Percentiles rank a stretch among this genome's conserved stretches.
phyloP scores from a whole-genome alignment of 2,329 filamentous ascomycete species.

The Hypocrella siamensis region DNA sequence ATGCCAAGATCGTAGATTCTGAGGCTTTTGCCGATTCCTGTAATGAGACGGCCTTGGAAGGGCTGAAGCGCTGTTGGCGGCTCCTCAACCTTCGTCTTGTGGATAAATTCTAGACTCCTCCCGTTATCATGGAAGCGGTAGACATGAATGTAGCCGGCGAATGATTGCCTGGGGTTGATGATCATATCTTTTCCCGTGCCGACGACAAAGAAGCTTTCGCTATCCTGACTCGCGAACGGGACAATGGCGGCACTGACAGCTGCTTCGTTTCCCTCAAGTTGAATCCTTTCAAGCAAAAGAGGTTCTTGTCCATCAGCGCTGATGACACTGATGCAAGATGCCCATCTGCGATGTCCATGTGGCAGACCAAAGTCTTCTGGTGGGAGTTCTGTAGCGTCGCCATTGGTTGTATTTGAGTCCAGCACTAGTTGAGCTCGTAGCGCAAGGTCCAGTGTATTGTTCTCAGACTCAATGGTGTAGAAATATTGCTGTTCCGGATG shows the following conservation, averaged over 20 bases:
- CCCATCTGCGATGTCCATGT: constrained; percentile 72
- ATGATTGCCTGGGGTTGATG: constrained; percentile 59
- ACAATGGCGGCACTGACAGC: constrained; percentile 76
- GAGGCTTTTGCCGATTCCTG: constrained; percentile 70
- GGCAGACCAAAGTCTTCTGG: constrained; percentile 83
- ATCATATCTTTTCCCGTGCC: constrained; percentile 87
- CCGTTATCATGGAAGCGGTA: constrained; percentile 82
- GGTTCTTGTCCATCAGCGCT: constrained; percentile 64
- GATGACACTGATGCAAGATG: constrained; percentile 88
- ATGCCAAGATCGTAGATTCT: constrained; percentile 88
- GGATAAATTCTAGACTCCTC: constrained; percentile 80
- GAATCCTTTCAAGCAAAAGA: constrained; percentile 56
- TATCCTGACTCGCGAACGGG: constrained; percentile 74
- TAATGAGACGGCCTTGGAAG: constrained; percentile 81
- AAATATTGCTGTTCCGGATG: constrained; percentile 82
- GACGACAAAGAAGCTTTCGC: constrained; percentile 82
- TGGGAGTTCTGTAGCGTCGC: constrained; percentile 51
- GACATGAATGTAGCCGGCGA: constrained; percentile 75
- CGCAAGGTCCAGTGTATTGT: constrained; percentile 70
- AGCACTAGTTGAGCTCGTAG: constrained; percentile 59
- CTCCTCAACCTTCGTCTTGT: constrained; percentile 86
- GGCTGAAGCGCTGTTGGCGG: constrained; percentile 79
- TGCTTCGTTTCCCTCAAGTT: constrained; percentile 80
- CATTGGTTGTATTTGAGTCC: constrained; percentile 55
- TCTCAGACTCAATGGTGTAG: constrained; percentile 88